These are phyloP conservation scores for Gymnopus androsaceus DNA, from an alignment of 1,284 basidiomycete species.

Conservation along the genomic window DNA sequence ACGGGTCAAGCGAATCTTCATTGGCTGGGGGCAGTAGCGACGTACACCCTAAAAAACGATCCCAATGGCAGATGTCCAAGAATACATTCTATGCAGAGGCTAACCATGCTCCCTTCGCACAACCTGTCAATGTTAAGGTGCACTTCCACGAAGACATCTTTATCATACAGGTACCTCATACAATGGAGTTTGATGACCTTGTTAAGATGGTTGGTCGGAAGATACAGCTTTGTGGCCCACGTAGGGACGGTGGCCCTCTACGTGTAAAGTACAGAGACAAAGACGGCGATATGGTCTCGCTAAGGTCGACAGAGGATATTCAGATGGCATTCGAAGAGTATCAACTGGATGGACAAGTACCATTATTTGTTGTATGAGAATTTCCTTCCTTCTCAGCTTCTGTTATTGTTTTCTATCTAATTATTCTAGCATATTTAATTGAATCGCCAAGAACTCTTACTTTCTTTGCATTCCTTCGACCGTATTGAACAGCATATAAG, in stretches of 20 bases:
- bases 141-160: constrained; percentile 90
- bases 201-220: constrained; percentile 91
- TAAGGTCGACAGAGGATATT: constrained; percentile 87
- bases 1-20: constrained; percentile 80
- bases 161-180: constrained; percentile 83
- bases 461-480: too few relatives aligned
- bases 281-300: constrained; percentile 85
- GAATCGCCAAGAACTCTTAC: too few relatives aligned
- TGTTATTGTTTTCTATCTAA: constrained; percentile 7
- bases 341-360: constrained; percentile 72
- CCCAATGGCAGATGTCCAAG: constrained; percentile 55
- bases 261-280: constrained; percentile 90
- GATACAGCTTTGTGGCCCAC: constrained; percentile 83
- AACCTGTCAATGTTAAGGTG: constrained; percentile 82
- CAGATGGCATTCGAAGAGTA: constrained; percentile 87
- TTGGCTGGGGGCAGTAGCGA: constrained; percentile 54
- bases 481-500: too few relatives aligned
- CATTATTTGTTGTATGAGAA: constrained; percentile 68
- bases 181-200: constrained; percentile 78
- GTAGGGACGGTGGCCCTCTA: constrained; percentile 72
- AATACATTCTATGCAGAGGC: too few relatives aligned
- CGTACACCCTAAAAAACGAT: constrained; percentile 49
- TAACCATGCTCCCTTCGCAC: constrained; percentile 30
- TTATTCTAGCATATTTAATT: constrained; percentile 16
- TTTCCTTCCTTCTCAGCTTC: constrained; percentile 13